Conservation (phyloP, 1,284 basidiomycete genomes). For the Erythrobasidium hasegawianum region DNA sequence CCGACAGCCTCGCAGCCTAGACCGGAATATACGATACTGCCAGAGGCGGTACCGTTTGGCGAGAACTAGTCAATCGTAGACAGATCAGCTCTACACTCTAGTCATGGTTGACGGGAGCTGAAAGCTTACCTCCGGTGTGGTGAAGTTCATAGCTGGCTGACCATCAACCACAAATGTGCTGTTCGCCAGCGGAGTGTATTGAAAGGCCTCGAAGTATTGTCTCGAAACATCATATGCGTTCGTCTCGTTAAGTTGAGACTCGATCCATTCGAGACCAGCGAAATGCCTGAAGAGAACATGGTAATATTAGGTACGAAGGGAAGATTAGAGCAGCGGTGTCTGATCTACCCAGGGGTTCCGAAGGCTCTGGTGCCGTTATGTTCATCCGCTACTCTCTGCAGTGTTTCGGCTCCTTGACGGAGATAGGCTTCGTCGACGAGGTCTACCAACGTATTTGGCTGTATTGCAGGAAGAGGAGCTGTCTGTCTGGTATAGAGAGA, state of each 20-base stretch:
- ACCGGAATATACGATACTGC: constrained; percentile 1
- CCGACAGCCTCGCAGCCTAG: constrained; percentile 20
- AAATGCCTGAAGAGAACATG: constrained; percentile 12
- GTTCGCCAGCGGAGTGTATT: constrained; percentile 17
- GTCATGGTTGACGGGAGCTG: too few relatives aligned
- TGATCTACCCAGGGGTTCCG: constrained; percentile 25
- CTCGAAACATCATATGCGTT: constrained; percentile 3
- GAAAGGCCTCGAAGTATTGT: constrained; percentile 15
- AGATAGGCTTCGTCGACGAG: too few relatives aligned
- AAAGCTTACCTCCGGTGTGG: background rate
- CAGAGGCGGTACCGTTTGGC: constrained; percentile 3
- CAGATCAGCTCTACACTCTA: too few relatives aligned
- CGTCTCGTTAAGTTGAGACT: background rate
- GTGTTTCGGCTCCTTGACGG: too few relatives aligned
- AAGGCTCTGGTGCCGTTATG: constrained; percentile 14
- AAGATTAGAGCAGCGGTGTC: too few relatives aligned
- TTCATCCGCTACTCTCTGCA: too few relatives aligned
- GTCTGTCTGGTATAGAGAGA: too few relatives aligned
- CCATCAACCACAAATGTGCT: constrained; percentile 16
- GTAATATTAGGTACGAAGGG: background rate
- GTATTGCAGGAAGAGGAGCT: too few relatives aligned
- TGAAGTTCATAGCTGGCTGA: background rate
- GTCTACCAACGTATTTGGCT: too few relatives aligned
- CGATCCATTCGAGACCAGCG: constrained; percentile 15
- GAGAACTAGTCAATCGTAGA: constrained; percentile 16